Evolutionary conservation across 164 flowering plant species (phyloP), one percentile per base, ranked within the genome.

Genomic region (Echeveria elegans): DNA sequence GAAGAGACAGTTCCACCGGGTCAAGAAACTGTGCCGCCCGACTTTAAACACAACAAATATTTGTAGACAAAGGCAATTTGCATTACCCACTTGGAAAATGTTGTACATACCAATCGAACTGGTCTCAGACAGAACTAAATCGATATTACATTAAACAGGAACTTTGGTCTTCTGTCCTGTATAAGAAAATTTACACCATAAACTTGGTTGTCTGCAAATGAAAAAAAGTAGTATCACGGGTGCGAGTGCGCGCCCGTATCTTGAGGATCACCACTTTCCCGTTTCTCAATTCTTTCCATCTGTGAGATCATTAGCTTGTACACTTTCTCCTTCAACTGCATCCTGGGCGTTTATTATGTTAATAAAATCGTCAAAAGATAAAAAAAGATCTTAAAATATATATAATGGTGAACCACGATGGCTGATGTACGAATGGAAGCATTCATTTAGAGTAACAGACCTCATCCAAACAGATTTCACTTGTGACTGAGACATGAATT

Each of bases 401-500:
- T n/a, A n/a, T n/a, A n/a, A n/a, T n/a, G n/a, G n/a, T n/a, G n/a
- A n/a, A n/a, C n/a, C n/a, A n/a, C n/a, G n/a, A n/a, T n/a, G n/a
- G n/a, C n/a, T n/a, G n/a, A n/a, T n/a, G n/a, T n/a, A 12, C 2
- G 9, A 67, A 26, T 16, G 11, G 14, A 19, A 24, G 23, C 28
- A 29, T 38, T 21, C 12, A 23, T 10, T 38, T 23, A 28, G 15
- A 19, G 2, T 52, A 21, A 30, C 38, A n/a, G 26, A 88, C 99
- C 96, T 88, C 86, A 67, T 74, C 24, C 34, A 94, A 79, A 47
- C 95, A 93, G 36, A 59, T 43, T 73, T 81, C 85, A 67, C 37
- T 86, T 81, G 64, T 91, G 32, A 86, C 86, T 24, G 99, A 94
- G 45, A 94, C 98, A 66, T 43, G 86, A 45, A 88, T 64, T 26